A percentile compares a stretch with the other conserved stretches of the same genome.
Evolutionary conservation across 2,329 filamentous ascomycete genomes (phyloP).

Genomic region (Neonectria ditissima): DNA sequence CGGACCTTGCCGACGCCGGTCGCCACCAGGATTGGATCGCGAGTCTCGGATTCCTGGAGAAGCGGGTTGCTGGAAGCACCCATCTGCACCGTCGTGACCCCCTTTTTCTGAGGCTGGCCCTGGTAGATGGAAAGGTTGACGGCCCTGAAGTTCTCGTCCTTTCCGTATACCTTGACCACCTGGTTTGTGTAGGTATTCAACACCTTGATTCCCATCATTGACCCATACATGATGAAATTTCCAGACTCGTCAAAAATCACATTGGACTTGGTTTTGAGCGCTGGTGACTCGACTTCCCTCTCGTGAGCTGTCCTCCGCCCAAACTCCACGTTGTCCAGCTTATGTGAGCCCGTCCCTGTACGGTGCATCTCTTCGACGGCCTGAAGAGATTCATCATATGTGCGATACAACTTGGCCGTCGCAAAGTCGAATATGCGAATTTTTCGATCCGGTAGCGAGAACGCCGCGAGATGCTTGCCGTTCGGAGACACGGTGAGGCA

Average conservation of each 20-base stretch:
- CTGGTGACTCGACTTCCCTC: conserved; percentile 81
- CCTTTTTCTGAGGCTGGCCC: conserved; percentile 94
- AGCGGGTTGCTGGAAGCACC: conserved; percentile 94
- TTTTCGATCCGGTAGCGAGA: conserved; percentile 94
- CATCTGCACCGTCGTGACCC: conserved; percentile 94
- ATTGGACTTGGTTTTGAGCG: conserved; percentile 78
- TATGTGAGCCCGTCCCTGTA: conserved; percentile 83
- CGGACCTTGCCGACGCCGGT: conserved; percentile 89
- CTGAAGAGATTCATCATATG: conserved; percentile 93
- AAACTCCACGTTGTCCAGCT: conserved; percentile 91
- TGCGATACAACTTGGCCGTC: conserved; percentile 87
- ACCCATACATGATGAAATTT: conserved; percentile 94
- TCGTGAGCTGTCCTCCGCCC: conserved; percentile 88
- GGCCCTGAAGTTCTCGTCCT: conserved; percentile 87
- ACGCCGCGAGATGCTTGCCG: conserved; percentile 85
- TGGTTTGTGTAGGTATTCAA: conserved; percentile 96
- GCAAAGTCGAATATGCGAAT: conserved; percentile 94
- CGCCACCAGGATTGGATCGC: conserved; percentile 88
- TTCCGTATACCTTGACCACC: conserved; percentile 89
- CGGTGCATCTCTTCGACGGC: conserved; percentile 96
- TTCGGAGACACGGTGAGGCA: conserved; percentile 88
- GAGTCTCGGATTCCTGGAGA: conserved; percentile 88
- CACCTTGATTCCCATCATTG: conserved; percentile 91
- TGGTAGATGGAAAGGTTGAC: conserved; percentile 91
- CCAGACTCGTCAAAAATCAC: conserved; percentile 96